These are phyloP conservation scores for Funneliformis mosseae DNA, from an alignment of 192 early-diverging fungal species.

Conservation along the genomic window DNA sequence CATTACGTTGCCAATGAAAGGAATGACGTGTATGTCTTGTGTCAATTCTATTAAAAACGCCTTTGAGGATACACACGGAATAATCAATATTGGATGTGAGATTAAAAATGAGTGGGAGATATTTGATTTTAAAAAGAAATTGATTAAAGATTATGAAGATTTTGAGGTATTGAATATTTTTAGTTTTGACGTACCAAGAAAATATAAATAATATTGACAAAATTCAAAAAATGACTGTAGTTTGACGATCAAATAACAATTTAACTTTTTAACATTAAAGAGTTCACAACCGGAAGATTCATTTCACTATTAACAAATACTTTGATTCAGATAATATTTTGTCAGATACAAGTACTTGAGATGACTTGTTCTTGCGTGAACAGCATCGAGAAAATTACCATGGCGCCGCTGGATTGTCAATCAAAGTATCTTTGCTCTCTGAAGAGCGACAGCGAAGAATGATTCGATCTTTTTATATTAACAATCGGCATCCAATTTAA, in stretches of 20 bases:
- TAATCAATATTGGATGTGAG: slow-evolving; percentile 29
- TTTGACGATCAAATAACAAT: not conserved
- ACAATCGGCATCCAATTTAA: slow-evolving; percentile 60
- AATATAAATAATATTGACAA: not conserved
- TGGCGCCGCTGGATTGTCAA: slow-evolving; percentile 63
- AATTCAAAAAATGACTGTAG: not conserved
- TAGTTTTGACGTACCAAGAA: slow-evolving; percentile 76
- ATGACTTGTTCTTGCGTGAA: slow-evolving; percentile 98
- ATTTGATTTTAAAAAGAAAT: no score
- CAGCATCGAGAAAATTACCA: slow-evolving; percentile 73
- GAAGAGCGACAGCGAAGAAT: slow-evolving; percentile 76
- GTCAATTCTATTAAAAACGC: slow-evolving; percentile 25
- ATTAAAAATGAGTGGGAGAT: slow-evolving; percentile 40
- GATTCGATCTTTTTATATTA: slow-evolving; percentile 50
- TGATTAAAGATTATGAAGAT: slow-evolving; percentile 35
- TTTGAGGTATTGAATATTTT: slow-evolving; percentile 60
- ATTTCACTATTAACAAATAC: not conserved
- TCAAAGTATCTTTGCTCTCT: slow-evolving; percentile 84
- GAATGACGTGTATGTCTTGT: slow-evolving; percentile 26
- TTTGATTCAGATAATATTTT: slow-evolving; percentile 23
- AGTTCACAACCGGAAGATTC: not conserved
- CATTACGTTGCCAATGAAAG: not conserved
- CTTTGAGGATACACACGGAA: not conserved
- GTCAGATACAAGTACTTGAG: slow-evolving; percentile 75
- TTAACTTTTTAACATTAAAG: not conserved